Base-by-base conservation (phyloP, 805 yeast species). In the Candida coquimbonensis region DNA sequence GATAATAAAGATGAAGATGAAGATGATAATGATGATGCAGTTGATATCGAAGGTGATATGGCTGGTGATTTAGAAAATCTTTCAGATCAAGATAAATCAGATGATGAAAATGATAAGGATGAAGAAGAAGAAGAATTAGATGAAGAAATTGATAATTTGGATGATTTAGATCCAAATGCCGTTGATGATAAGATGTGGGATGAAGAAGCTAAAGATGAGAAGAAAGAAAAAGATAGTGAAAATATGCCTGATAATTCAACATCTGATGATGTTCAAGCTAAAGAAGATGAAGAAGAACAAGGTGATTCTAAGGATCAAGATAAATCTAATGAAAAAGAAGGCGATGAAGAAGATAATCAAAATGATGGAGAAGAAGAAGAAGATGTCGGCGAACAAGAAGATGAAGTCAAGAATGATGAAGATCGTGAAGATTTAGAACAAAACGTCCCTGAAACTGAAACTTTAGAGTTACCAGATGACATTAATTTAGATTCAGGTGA, bases 171-270 rank as follows among this genome's bases (percentile, higher is more conserved):
- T 70, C 96, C 96, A 2, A 87, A 89, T 65, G 96, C 96, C 4
- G 80, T 91, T 42, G 98, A 91, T 62, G 97, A 91, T 53, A 91
- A 88, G 66, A 88, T 88, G 96, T 91, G 98, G 96, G 93, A 91
- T 58, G 97, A 90, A 57, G 89, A 91, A 61, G 86, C 83, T 12
- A 75, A 80, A 46, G 88, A 82, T 14, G 78, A 78, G 51, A 74
- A 77, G 19, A 86, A 87, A 58, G 96, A 89, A 57, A 89, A 89
- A 60, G 87, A 88, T 38, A 74, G 90, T 9, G 95, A 89, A 26
- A 70, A 76, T 47, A 66, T 80, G 67, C 81, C 87, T 4, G 79
- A 81, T 12, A 70, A 75, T 47, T 66, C 78, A 2, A 68, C 73
- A 36, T 65, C 78, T 35, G 78, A 69, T 40, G 72, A 70, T 38